Evolutionary conservation across 441 rosid genomes (phyloP), one percentile per base, ranked within the genome.

Genomic region (Raphanus hybrid): DNA sequence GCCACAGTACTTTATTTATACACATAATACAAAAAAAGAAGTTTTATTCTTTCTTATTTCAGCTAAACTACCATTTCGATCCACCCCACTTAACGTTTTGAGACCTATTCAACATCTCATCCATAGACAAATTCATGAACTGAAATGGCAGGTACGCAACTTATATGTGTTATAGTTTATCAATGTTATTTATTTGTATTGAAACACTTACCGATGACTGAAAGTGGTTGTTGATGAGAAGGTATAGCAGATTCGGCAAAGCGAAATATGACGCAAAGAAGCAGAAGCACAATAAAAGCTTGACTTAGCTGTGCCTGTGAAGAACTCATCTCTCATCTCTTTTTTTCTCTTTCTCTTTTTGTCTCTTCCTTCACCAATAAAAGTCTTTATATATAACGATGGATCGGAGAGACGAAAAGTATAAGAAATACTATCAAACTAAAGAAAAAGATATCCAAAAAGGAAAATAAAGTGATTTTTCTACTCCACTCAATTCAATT

Each of bases 321-420:
- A 41, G 34, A 65, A 39, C 39, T 14, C 65, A 70, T 70, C n/a
- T 45, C 54, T 45, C n/a, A n/a, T n/a, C n/a, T n/a, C n/a, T n/a
- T n/a, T n/a, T n/a, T 8, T 45, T 12, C 5, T 59, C 66, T 58
- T 3, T 37, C 8, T 37, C 10, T 37, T 9, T 37, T 10, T 37
- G 8, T 63, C 15, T 59, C 35, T 59, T 55, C 23, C 18, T 48
- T 54, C 11, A 26, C 63, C 11, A 10, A 16, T 32, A 1, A 9
- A 34, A 15, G 16, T 52, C 20, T 15, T 29, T 68, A 29, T 50
- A 34, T 54, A 34, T 52, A 8, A 16, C 10, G 62, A 52, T 10
- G 32, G 72, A 52, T 10, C 14, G 5, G 52, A 43, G 52, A 11
- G 52, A 10, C 15, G 5, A 43, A 43, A 12, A 43, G 14, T 43